Conservation (phyloP, 768 basidiomycete genomes). For the Amanita brunnescens region DNA sequence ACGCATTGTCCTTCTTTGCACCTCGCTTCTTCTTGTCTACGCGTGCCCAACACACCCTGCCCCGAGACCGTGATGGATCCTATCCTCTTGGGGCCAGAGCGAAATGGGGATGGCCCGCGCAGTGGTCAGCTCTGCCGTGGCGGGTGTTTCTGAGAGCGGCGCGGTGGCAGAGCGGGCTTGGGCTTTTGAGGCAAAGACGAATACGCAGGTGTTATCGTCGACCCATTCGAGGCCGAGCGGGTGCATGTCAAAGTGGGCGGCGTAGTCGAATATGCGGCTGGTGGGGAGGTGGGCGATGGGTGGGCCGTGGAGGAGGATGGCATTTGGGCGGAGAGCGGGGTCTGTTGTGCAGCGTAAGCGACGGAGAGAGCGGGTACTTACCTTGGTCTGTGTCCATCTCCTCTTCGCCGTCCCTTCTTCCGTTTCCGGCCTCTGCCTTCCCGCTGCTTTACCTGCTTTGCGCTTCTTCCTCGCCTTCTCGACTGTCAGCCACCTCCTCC, state of each 20-base stretch:
- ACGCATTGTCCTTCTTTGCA: conserved; percentile 63
- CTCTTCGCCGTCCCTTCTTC: conserved; percentile 19
- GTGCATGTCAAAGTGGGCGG: conserved; percentile 64
- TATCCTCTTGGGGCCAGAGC: conserved; percentile 73
- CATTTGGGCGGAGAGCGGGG: conserved; percentile 46
- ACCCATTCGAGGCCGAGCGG: conserved; percentile 83
- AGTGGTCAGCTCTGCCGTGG: conserved; percentile 41
- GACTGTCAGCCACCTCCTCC: conserved; percentile 68
- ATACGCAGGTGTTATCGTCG: conserved; percentile 72
- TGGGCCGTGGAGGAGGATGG: conserved; percentile 61
- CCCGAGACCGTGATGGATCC: conserved; percentile 65
- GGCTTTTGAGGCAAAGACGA: conserved; percentile 56
- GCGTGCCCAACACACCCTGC: conserved; percentile 72
- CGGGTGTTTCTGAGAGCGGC: neutral
- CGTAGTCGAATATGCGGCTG: conserved; percentile 71
- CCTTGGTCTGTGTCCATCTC: conserved; percentile 29
- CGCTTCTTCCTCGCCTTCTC: conserved; percentile 55
- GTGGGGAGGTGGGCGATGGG: conserved; percentile 75
- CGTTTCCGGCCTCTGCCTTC: conserved; percentile 18
- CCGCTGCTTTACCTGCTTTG: conserved; percentile 23
- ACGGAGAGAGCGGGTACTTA: conserved; percentile 7
- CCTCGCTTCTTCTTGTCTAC: conserved; percentile 65
- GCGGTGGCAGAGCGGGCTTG: conserved; percentile 45
- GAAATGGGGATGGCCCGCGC: conserved; percentile 65
- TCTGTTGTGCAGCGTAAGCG: conserved; percentile 23